Conservation (phyloP, 371 early-diverging fungal genomes). For the Fennellomyces sp. region DNA sequence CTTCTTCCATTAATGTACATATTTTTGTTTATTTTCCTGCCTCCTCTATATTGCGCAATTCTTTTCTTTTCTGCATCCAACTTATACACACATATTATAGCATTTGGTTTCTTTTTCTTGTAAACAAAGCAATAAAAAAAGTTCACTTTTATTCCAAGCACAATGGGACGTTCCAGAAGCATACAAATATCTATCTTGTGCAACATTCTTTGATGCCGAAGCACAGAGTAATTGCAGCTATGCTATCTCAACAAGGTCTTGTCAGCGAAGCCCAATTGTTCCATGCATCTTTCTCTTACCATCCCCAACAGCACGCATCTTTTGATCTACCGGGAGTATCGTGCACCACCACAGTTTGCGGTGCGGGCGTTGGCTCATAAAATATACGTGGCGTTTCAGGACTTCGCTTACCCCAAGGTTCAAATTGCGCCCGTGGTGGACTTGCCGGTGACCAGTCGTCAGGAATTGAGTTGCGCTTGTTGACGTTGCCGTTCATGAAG, state of each 20-base stretch:
- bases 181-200: not conserved
- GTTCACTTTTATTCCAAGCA: not conserved
- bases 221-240: conserved; percentile 13
- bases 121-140: not conserved
- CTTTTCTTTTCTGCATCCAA: not conserved
- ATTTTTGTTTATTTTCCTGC: not conserved
- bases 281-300: conserved; percentile 19
- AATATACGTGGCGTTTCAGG: conserved; percentile 15
- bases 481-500: not conserved
- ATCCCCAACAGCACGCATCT: conserved; percentile 53
- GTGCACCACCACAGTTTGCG: conserved; percentile 43
- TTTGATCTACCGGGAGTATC: conserved; percentile 37
- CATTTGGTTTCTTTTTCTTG: not conserved
- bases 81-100: not conserved
- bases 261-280: no score
- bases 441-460: not conserved
- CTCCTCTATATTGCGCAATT: not conserved
- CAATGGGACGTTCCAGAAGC: not conserved
- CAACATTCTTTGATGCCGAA: conserved; percentile 16
- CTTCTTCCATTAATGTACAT: conserved; percentile 79
- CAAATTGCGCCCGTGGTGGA: not conserved
- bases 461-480: not conserved
- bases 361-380: conserved; percentile 42
- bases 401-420: not conserved
- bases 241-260: no score